These are phyloP conservation scores for Backusella mclennaniae DNA, from an alignment of 192 early-diverging fungal species.

Conservation along the genomic window DNA sequence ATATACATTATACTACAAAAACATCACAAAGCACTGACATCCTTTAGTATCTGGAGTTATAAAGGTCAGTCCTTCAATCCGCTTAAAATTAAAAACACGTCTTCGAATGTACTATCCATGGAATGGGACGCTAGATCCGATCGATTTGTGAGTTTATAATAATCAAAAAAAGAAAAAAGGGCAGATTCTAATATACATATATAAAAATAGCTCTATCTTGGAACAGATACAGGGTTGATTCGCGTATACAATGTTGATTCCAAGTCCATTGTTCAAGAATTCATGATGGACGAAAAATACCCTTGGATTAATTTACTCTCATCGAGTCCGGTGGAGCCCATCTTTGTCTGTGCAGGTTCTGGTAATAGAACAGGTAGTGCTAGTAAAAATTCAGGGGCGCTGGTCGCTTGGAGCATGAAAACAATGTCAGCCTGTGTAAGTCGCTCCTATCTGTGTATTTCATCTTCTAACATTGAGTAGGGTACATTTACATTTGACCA, in stretches of 20 bases:
- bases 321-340: slow-evolving; percentile 52
- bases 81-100: slow-evolving; percentile 34
- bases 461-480: slow-evolving; percentile 8
- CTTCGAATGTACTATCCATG: slow-evolving; percentile 39
- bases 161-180: neutral
- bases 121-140: slow-evolving; percentile 51
- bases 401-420: slow-evolving; percentile 57
- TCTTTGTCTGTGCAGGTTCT: slow-evolving; percentile 51
- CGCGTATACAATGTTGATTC: slow-evolving; percentile 55
- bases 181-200: neutral
- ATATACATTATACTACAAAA: neutral
- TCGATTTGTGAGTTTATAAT: slow-evolving; percentile 32
- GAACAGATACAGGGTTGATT: slow-evolving; percentile 49
- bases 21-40: neutral
- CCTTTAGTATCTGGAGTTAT: slow-evolving; percentile 42
- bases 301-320: slow-evolving; percentile 48
- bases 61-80: slow-evolving; percentile 31
- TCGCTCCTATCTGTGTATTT: no score
- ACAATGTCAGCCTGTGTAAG: slow-evolving; percentile 50
- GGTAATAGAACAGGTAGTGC: slow-evolving; percentile 25
- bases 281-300: slow-evolving; percentile 45
- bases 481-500: slow-evolving; percentile 34
- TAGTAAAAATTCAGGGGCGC: slow-evolving; percentile 27
- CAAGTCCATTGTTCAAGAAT: slow-evolving; percentile 55
- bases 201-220: slow-evolving; percentile 46